A percentile compares a stretch with the other conserved stretches of the same genome.
These are phyloP conservation scores for Stagonosporopsis rhizophila DNA, from an alignment of 2,329 filamentous ascomycete genomes.

Conservation along the genomic window DNA sequence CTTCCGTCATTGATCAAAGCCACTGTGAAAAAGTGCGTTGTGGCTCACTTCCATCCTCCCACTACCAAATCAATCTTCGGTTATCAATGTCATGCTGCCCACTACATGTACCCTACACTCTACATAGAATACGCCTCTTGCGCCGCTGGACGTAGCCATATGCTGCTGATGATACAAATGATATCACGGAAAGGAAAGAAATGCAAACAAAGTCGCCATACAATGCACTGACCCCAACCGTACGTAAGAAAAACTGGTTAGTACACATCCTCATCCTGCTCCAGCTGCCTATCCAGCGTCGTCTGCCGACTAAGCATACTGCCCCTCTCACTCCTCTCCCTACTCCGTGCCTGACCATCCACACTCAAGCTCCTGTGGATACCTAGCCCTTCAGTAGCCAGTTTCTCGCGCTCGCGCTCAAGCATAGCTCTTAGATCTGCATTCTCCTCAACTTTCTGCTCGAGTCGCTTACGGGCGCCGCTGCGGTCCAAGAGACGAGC, in stretches of 20 bases:
- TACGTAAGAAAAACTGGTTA: slow-evolving; percentile 1
- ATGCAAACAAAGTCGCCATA: background rate
- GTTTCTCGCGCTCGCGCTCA: slow-evolving; percentile 60
- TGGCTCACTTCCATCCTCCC: too few relatives aligned
- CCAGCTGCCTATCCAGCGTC: slow-evolving; percentile 7
- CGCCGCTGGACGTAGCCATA: slow-evolving; percentile 9
- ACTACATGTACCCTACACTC: background rate
- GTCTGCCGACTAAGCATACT: slow-evolving; percentile 31
- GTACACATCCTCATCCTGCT: slow-evolving; percentile 18
- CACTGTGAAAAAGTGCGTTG: too few relatives aligned
- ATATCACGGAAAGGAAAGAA: background rate
- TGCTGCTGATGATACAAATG: slow-evolving; percentile 13
- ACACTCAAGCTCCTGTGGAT: slow-evolving; percentile 32
- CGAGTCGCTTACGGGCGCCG: slow-evolving; percentile 79
- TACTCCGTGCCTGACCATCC: slow-evolving; percentile 15
- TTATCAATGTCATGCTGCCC: slow-evolving; percentile 3
- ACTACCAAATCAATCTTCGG: background rate
- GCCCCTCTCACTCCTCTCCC: slow-evolving; percentile 21
- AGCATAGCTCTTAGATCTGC: slow-evolving; percentile 71
- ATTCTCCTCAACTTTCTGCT: slow-evolving; percentile 77
- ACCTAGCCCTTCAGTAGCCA: slow-evolving; percentile 29
- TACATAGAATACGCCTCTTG: background rate
- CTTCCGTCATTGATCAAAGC: too few relatives aligned
- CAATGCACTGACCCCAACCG: background rate
- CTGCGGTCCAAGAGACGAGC: slow-evolving; percentile 82